A percentile compares a stretch with the other conserved stretches of the same genome.
Evolutionary conservation across 306 rosid species (phyloP).

Genomic region (Malus domestica): DNA sequence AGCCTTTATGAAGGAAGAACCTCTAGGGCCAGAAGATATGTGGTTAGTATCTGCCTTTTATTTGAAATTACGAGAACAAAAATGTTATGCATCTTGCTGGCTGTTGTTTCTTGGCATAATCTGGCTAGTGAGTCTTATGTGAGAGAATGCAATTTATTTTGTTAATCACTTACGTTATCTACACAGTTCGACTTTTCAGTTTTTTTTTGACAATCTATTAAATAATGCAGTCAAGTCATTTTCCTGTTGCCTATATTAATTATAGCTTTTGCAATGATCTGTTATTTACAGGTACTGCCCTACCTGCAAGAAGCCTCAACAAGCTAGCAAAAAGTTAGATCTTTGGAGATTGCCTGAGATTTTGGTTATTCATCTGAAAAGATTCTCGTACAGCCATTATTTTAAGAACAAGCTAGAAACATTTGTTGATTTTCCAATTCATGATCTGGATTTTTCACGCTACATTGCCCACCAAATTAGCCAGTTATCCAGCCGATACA

Average conservation of each 20-base stretch:
- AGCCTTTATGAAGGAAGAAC: slow-evolving; percentile 82
- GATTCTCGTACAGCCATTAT: slow-evolving; percentile 54
- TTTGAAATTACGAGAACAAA: background rate
- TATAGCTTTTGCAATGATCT: slow-evolving; percentile 14
- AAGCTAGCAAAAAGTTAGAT: slow-evolving; percentile 81
- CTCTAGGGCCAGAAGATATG: slow-evolving; percentile 82
- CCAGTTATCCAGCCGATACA: slow-evolving; percentile 38
- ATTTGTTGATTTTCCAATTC: slow-evolving; percentile 66
- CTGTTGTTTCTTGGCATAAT: slow-evolving; percentile 5
- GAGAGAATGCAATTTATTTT: background rate
- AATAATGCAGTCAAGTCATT: background rate
- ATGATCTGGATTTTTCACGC: slow-evolving; percentile 55
- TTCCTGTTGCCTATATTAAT: slow-evolving; percentile 5
- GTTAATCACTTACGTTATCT: background rate
- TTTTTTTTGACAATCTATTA: background rate
- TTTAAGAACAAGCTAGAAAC: slow-evolving; percentile 69
- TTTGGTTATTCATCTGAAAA: slow-evolving; percentile 78
- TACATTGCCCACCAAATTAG: slow-evolving; percentile 29
- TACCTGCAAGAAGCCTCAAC: slow-evolving; percentile 61
- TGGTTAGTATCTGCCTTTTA: slow-evolving; percentile 50
- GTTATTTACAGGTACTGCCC: slow-evolving; percentile 63
- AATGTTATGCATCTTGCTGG: background rate
- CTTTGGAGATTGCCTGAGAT: slow-evolving; percentile 91
- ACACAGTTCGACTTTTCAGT: background rate
- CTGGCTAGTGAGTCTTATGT: background rate